phyloP scores from a whole-genome alignment of 2,329 filamentous ascomycete genomes.

The Cercospora nicotianae region DNA sequence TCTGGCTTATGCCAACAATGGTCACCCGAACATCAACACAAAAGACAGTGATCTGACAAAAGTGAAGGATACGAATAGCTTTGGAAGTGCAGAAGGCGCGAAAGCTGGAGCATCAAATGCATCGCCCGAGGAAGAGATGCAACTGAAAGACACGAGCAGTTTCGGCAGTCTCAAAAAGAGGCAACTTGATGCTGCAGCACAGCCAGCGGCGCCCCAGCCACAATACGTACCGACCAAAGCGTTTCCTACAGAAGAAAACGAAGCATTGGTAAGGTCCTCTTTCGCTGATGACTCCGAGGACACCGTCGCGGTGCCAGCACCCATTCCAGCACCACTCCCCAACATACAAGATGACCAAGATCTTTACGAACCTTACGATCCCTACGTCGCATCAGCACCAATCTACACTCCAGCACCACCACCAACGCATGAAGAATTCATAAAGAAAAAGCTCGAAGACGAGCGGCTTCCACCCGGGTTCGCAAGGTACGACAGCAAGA shows the following conservation, averaged over 20 bases:
- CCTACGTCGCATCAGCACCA: slow-evolving; percentile 9
- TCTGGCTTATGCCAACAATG: slow-evolving; percentile 6
- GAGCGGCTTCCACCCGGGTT: slow-evolving; percentile 46
- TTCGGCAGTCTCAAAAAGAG: slow-evolving; percentile 3
- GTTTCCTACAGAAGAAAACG: slow-evolving; percentile 10
- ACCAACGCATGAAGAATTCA: slow-evolving; percentile 36
- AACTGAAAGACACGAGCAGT: slow-evolving; percentile 6
- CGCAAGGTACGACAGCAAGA: slow-evolving; percentile 39
- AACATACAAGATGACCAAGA: background rate
- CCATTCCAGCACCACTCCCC: background rate
- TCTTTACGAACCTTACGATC: slow-evolving; percentile 5
- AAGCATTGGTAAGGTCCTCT: slow-evolving; percentile 2
- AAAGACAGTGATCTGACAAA: background rate
- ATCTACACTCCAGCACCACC: slow-evolving; percentile 33
- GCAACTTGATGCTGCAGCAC: background rate
- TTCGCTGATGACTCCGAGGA: background rate
- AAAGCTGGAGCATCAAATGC: background rate
- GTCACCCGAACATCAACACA: slow-evolving; percentile 1
- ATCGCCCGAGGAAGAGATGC: background rate
- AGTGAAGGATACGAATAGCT: slow-evolving; percentile 6
- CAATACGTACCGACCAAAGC: slow-evolving; percentile 5
- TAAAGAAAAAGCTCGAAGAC: slow-evolving; percentile 39
- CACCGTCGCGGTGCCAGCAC: background rate
- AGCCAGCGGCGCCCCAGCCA: slow-evolving; percentile 2
- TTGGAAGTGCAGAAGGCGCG: slow-evolving; percentile 5